A percentile compares a stretch with the other conserved stretches of the same genome.
phyloP scores from a whole-genome alignment of 2,329 filamentous ascomycete genomes.

The Cladosporium cucumerinum region DNA sequence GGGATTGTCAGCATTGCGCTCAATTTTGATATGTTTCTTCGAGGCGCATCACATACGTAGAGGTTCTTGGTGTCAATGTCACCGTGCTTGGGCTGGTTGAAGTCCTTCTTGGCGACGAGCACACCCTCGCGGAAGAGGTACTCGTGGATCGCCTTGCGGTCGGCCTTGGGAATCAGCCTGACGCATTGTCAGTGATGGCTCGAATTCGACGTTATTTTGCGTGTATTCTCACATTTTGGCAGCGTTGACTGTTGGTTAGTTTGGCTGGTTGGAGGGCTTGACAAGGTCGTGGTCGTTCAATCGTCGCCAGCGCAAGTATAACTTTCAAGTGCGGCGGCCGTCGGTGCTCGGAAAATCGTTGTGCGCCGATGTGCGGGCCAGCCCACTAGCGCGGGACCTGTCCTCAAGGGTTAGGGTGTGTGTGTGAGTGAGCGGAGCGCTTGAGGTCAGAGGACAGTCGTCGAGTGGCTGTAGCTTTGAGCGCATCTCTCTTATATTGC shows the following conservation, averaged over 20 bases:
- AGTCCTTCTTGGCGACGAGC: constrained; percentile 99
- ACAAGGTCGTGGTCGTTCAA: constrained; percentile 5
- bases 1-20: constrained; percentile 5
- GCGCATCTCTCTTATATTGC: not conserved
- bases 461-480: not conserved
- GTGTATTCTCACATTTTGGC: constrained; percentile 42
- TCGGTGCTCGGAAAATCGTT: constrained; percentile 6
- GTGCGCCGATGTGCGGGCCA: constrained; percentile 1
- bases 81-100: constrained; percentile 93
- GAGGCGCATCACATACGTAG: constrained; percentile 54
- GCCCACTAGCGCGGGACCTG: not conserved
- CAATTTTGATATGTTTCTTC: not conserved
- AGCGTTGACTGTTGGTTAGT: constrained; percentile 29
- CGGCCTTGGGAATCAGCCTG: constrained; percentile 99
- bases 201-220: not conserved
- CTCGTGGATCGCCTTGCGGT: constrained; percentile 99
- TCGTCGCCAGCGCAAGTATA: constrained; percentile 12
- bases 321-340: constrained; percentile 8
- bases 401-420: not conserved
- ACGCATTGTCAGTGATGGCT: constrained; percentile 24
- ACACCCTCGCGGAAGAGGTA: constrained; percentile 87
- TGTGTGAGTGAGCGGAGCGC: not conserved
- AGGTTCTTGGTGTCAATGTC: constrained; percentile 99
- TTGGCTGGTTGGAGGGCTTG: constrained; percentile 14
- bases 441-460: not conserved